A percentile compares a stretch with the other conserved stretches of the same genome.
Evolutionary conservation across 352 stramenopile genomes (phyloP).

Genomic region (Globisporangium acanthophoron): DNA sequence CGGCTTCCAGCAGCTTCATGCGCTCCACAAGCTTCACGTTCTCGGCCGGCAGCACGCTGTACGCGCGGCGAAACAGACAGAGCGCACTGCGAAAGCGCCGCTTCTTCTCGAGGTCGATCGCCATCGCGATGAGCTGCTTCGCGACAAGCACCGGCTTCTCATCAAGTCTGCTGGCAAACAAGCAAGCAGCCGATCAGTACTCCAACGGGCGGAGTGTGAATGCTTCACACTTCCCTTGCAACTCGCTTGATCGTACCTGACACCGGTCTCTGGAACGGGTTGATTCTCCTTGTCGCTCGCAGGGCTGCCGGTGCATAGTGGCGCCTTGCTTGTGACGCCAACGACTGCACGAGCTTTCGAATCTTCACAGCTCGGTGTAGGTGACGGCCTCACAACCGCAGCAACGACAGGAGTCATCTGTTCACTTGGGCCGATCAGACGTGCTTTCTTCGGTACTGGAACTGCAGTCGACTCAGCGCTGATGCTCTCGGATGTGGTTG

Average conservation of each 20-base stretch:
- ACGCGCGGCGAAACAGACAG: conserved; percentile 50
- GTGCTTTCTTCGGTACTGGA: background rate
- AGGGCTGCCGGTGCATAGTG: conserved; percentile 3
- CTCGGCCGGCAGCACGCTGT: conserved; percentile 36
- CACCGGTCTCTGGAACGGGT: background rate
- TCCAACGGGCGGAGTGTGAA: too few species aligned
- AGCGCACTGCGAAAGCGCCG: conserved; percentile 27
- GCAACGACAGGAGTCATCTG: background rate
- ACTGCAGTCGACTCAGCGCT: background rate
- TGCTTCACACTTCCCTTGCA: background rate
- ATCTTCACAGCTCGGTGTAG: too few species aligned
- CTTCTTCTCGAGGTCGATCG: conserved; percentile 46
- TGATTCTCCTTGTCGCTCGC: conserved; percentile 17
- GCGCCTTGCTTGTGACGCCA: background rate
- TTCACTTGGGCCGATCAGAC: background rate
- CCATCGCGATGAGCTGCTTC: conserved; percentile 53
- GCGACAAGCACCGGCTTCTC: conserved; percentile 29
- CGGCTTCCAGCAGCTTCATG: conserved; percentile 24
- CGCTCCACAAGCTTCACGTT: conserved; percentile 45
- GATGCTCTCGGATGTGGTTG: background rate
- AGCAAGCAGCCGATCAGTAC: too few species aligned
- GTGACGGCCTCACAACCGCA: too few species aligned
- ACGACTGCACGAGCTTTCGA: background rate
- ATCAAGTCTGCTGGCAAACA: conserved; percentile 14
- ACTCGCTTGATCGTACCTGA: too few species aligned